Conservation (phyloP, 2,329 filamentous ascomycete genomes). For the Venturia nashicola region DNA sequence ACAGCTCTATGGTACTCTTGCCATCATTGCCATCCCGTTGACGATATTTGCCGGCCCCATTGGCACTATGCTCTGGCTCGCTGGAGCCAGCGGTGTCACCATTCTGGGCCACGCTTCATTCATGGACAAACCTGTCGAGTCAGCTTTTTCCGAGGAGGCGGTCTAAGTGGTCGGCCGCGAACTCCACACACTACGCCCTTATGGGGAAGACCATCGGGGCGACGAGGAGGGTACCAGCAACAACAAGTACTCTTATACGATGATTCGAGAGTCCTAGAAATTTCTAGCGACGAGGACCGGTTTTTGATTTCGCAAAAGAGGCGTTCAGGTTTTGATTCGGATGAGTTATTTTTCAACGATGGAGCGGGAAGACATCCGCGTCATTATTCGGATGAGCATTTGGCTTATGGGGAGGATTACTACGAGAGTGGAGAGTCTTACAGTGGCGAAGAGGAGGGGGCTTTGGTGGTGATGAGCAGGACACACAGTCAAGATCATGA, state of each 20-base stretch:
- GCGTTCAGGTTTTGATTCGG: constrained; percentile 26
- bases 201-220: constrained; percentile 98
- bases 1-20: constrained; percentile 83
- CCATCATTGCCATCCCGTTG: constrained; percentile 72
- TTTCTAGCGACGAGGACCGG: constrained; percentile 42
- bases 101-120: constrained; percentile 91
- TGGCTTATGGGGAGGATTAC: constrained; percentile 32
- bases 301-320: constrained; percentile 18
- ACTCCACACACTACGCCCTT: constrained; percentile 82
- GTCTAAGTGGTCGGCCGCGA: constrained; percentile 99
- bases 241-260: constrained; percentile 4
- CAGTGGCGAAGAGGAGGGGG: constrained; percentile 32
- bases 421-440: constrained; percentile 40
- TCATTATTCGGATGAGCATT: constrained; percentile 31
- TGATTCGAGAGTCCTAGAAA: constrained; percentile 48
- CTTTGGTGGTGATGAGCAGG: constrained; percentile 16
- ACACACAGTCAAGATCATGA: constrained; percentile 53
- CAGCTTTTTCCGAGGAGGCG: constrained; percentile 99
- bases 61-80: constrained; percentile 80
- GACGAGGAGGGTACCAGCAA: constrained; percentile 29
- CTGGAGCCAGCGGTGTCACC: constrained; percentile 86
- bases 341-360: constrained; percentile 37
- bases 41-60: constrained; percentile 78
- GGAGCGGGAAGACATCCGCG: constrained; percentile 32
- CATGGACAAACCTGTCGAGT: constrained; percentile 98